Conservation (phyloP, 371 early-diverging fungal species). For the Phascolomyces articulosus region DNA sequence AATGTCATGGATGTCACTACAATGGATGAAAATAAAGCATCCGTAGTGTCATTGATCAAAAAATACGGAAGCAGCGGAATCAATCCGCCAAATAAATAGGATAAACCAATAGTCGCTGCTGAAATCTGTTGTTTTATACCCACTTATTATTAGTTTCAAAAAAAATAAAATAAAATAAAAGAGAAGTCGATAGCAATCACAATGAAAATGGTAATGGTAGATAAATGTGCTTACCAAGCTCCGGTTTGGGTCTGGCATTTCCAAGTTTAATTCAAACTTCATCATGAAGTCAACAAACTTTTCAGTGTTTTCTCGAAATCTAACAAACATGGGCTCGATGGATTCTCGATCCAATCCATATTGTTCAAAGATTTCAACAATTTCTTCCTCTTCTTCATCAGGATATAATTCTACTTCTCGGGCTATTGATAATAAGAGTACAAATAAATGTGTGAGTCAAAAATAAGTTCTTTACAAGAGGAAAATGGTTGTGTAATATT, state of each 20-base stretch:
- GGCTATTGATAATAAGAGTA: constrained; percentile 23
- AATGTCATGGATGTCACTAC: constrained; percentile 62
- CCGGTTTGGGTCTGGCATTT: constrained; percentile 63
- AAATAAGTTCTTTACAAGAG: too few species aligned
- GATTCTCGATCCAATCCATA: constrained; percentile 62
- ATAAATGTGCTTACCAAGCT: constrained; percentile 55
- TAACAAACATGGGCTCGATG: constrained; percentile 60
- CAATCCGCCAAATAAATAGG: constrained; percentile 72
- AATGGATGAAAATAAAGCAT: constrained; percentile 58
- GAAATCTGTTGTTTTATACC: constrained; percentile 39
- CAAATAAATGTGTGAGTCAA: too few species aligned
- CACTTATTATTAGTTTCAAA: not conserved
- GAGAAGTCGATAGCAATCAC: too few species aligned
- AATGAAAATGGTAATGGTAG: too few species aligned
- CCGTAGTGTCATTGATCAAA: constrained; percentile 38
- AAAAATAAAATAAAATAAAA: not conserved
- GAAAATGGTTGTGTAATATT: too few species aligned
- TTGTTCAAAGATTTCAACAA: constrained; percentile 60
- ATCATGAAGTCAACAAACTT: constrained; percentile 79
- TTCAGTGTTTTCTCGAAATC: constrained; percentile 56
- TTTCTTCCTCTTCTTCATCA: constrained; percentile 68
- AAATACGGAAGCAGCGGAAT: constrained; percentile 74
- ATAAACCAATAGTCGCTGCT: constrained; percentile 69
- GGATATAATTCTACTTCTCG: constrained; percentile 62
- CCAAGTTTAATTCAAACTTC: constrained; percentile 72